Conservation (phyloP, 2,329 filamentous ascomycete genomes). For the Magnaporthiopsis rhizophila region DNA sequence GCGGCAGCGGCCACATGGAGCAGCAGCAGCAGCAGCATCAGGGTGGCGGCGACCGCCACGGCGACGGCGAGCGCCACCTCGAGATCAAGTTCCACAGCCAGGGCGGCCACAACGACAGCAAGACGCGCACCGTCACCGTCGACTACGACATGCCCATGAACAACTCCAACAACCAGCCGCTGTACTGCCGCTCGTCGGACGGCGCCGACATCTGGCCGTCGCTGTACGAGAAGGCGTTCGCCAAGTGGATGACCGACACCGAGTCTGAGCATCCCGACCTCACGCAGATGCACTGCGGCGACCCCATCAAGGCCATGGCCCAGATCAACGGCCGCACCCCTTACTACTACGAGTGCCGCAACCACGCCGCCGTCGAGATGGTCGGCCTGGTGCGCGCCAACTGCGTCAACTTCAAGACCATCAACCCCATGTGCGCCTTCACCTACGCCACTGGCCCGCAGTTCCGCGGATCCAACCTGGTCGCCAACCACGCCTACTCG, state of each 20-base stretch:
- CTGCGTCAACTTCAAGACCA: slow-evolving; percentile 34
- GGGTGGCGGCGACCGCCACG: slow-evolving; percentile 9
- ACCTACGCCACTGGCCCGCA: slow-evolving; percentile 27
- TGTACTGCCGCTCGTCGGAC: slow-evolving; percentile 33
- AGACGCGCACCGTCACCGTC: slow-evolving; percentile 24
- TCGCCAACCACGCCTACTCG: slow-evolving; percentile 37
- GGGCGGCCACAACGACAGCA: slow-evolving; percentile 28
- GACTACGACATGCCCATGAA: slow-evolving; percentile 35
- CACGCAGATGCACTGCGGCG: slow-evolving; percentile 30
- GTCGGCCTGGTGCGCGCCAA: slow-evolving; percentile 28
- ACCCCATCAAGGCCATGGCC: slow-evolving; percentile 36
- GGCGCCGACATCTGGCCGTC: slow-evolving; percentile 34
- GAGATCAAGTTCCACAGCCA: slow-evolving; percentile 33
- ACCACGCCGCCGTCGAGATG: slow-evolving; percentile 19
- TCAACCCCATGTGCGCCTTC: slow-evolving; percentile 33
- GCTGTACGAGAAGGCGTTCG: slow-evolving; percentile 39
- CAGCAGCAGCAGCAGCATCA: slow-evolving; percentile 12
- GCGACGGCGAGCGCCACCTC: slow-evolving; percentile 11
- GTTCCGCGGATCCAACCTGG: slow-evolving; percentile 32
- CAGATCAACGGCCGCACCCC: slow-evolving; percentile 24
- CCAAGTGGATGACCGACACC: slow-evolving; percentile 31
- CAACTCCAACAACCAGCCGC: slow-evolving; percentile 32
- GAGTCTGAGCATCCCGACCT: slow-evolving; percentile 29
- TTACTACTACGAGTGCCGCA: slow-evolving; percentile 5
- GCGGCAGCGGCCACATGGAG: slow-evolving; percentile 13